Base-by-base conservation (phyloP, 306 rosid genomes). In the Dalbergia cochinchinensis region DNA sequence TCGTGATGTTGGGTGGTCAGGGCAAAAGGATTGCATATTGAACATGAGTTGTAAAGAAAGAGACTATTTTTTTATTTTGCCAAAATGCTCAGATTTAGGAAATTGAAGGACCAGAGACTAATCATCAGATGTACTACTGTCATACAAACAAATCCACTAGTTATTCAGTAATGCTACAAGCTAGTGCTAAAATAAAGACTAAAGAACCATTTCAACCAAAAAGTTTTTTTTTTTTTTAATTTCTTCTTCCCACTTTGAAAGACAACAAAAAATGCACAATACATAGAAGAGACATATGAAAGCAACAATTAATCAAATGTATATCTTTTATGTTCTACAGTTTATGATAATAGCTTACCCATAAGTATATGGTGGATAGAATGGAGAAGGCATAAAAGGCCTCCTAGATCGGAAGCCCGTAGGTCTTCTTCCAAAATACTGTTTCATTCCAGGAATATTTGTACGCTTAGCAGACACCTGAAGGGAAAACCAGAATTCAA, bases 391-490 rank as follows among this genome's bases (percentile, higher is more conserved):
- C 82, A 88, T 86, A 85, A 89, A 93, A 73, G 99, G 92, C 91
- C 98, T 88, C 76, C 99, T 86, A 73, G 90, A 76, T 63, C 93
- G 91, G 72, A 88, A 84, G 65, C 92, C 95, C 76, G 63, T 63
- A 4, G 97, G 89, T 58, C 97, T 86, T 88, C 99, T 89, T 87
- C 99, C 99, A 71, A 84, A 87, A 80, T 81, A 91, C 86, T 89
- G 98, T 77, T 91, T 96, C 96, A 96, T 79, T 65, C 99, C 99
- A 67, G 99, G 99, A 76, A 96, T 69, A 6, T 96, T 96, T 41
- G 99, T 96, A 34, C 99, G 83, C 87, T 96, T 96, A 48, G 98
- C 99, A 76, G 99, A 96, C 74, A 96, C 99, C 99, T 96, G 77
- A 55, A 62, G 78, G 57, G 75, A 81, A 57, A 74, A 80, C 61